Evolutionary conservation across 768 basidiomycete species (phyloP).

Genomic region (Cystofilobasidium capitatum): DNA sequence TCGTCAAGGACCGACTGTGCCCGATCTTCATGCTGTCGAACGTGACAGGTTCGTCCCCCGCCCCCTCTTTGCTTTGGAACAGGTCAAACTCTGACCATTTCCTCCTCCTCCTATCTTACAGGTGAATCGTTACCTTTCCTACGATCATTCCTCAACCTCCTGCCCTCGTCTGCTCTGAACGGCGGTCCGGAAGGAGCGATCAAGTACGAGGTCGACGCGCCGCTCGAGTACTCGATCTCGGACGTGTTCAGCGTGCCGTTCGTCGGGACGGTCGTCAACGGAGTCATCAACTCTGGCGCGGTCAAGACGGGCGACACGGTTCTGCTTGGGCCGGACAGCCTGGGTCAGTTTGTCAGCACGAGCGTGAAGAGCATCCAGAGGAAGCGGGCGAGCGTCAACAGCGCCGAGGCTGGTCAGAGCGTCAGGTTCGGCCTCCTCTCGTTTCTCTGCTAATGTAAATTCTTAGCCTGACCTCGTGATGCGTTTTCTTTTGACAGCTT

Average conservation of each 20-base stretch:
- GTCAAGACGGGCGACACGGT: constrained; percentile 72
- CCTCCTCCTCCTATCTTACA: constrained; percentile 70
- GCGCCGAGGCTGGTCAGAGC: constrained; percentile 90
- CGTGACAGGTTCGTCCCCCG: constrained; percentile 62
- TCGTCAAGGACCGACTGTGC: constrained; percentile 52
- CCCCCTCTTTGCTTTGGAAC: constrained; percentile 47
- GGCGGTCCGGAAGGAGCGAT: constrained; percentile 59
- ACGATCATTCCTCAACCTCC: constrained; percentile 78
- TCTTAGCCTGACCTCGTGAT: constrained; percentile 5
- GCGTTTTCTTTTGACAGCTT: constrained; percentile 39
- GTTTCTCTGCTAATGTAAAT: no score
- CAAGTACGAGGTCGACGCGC: constrained; percentile 60
- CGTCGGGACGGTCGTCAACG: constrained; percentile 41
- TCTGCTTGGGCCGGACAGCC: constrained; percentile 80
- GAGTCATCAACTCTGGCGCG: constrained; percentile 65
- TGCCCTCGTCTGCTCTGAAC: constrained; percentile 50
- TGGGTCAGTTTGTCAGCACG: constrained; percentile 73
- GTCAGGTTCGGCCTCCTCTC: constrained; percentile 49
- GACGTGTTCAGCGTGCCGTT: constrained; percentile 37
- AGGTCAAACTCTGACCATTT: constrained; percentile 66
- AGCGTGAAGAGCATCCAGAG: constrained; percentile 85
- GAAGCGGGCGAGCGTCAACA: constrained; percentile 74
- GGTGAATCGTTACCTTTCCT: constrained; percentile 42
- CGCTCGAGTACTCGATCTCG: constrained; percentile 41
- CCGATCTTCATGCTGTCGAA: constrained; percentile 68